Percentiles rank a stretch among this genome's conserved stretches.
phyloP scores from a whole-genome alignment of 148 eudicot genomes.

The Spergularia bocconei region DNA sequence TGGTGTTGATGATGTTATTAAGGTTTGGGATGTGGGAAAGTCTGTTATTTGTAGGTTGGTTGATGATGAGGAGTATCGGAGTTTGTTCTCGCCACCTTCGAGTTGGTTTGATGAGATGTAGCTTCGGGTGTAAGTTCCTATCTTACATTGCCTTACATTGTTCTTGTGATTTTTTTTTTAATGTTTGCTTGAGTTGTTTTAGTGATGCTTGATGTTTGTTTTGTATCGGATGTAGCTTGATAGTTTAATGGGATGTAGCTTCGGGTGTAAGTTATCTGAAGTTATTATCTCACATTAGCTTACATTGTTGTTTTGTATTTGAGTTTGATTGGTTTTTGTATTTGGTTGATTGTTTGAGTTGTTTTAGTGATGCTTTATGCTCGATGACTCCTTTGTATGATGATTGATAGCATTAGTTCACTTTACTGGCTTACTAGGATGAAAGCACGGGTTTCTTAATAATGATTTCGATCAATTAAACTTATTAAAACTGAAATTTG shows the following conservation, averaged over 20 bases:
- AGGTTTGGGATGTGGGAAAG: slow-evolving; percentile 12
- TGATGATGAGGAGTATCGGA: not conserved
- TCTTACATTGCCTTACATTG: not conserved
- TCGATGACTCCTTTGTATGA: too few species aligned
- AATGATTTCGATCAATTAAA: too few species aligned
- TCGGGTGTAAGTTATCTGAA: not conserved
- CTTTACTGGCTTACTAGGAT: too few species aligned
- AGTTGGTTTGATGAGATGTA: not conserved
- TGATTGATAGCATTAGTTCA: too few species aligned
- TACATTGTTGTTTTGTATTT: not conserved
- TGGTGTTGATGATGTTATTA: not conserved
- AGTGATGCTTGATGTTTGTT: too few species aligned
- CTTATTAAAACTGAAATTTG: too few species aligned
- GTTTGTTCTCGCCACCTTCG: slow-evolving; percentile 7
- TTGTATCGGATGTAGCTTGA: too few species aligned
- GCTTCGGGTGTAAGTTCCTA: not conserved
- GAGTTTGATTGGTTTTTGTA: too few species aligned
- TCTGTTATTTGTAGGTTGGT: not conserved
- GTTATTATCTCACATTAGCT: not conserved
- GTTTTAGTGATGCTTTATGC: too few species aligned
- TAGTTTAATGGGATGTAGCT: not conserved
- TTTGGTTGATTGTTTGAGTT: not conserved
- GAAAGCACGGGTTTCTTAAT: too few species aligned
- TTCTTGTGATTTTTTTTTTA: not conserved
- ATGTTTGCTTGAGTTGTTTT: too few species aligned